These are phyloP conservation scores for Holtermannia corniformis DNA, from an alignment of 768 basidiomycete species.

Conservation along the genomic window DNA sequence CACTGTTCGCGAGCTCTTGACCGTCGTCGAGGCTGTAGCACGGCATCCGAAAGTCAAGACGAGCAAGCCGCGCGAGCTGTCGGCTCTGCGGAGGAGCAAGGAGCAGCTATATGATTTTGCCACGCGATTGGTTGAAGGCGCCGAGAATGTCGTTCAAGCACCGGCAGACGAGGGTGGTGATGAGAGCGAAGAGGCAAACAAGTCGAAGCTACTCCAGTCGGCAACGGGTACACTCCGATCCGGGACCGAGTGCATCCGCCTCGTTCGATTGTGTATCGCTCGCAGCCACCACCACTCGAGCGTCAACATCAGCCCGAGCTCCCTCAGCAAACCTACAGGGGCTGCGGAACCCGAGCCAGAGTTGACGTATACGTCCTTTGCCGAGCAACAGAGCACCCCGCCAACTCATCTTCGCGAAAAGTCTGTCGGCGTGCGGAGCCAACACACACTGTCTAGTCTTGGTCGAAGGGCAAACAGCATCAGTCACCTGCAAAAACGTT, in stretches of 20 bases:
- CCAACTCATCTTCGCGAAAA: constrained; percentile 13
- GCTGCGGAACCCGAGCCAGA: background rate
- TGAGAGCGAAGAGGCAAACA: constrained; percentile 66
- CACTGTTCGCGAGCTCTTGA: constrained; percentile 80
- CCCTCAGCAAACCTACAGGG: background rate
- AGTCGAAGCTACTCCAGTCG: constrained; percentile 63
- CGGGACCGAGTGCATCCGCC: constrained; percentile 76
- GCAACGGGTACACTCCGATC: constrained; percentile 80
- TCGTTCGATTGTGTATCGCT: constrained; percentile 67
- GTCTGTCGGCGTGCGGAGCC: constrained; percentile 25
- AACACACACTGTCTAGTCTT: constrained; percentile 41
- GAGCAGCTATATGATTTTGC: constrained; percentile 76
- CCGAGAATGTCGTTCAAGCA: constrained; percentile 60
- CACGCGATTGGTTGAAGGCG: constrained; percentile 74
- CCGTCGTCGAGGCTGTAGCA: constrained; percentile 74
- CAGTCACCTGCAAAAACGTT: constrained; percentile 25
- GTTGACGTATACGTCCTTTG: background rate
- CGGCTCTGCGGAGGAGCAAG: constrained; percentile 60
- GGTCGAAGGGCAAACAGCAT: constrained; percentile 41
- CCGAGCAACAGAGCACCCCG: background rate
- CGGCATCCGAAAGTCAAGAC: constrained; percentile 59
- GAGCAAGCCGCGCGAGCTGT: constrained; percentile 48
- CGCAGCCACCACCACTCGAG: background rate
- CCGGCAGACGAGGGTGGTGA: constrained; percentile 45
- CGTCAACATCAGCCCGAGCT: background rate